Evolutionary conservation across 441 rosid genomes (phyloP).

Genomic region (Erodium trifolium): DNA sequence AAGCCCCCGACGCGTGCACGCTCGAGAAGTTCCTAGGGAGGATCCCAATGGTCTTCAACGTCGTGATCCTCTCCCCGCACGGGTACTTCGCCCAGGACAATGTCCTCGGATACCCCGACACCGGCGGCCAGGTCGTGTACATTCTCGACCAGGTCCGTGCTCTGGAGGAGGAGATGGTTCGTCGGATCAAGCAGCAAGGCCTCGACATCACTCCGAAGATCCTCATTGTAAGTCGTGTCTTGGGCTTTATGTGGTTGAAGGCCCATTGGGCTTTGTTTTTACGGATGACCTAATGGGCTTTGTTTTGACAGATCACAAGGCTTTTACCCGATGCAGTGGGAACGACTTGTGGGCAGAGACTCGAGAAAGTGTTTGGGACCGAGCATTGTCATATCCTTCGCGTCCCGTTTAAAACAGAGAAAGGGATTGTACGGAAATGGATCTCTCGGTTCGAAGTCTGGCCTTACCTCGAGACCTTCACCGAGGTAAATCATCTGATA

Average conservation of each 20-base stretch:
- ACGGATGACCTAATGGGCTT: no score
- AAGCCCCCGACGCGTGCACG: slow-evolving; percentile 90
- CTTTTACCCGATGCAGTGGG: slow-evolving; percentile 94
- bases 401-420: slow-evolving; percentile 74
- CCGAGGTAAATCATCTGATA: slow-evolving; percentile 48
- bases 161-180: slow-evolving; percentile 78
- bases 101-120: slow-evolving; percentile 93
- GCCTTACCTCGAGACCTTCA: slow-evolving; percentile 90
- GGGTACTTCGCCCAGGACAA: slow-evolving; percentile 95
- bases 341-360: slow-evolving; percentile 89
- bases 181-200: slow-evolving; percentile 82
- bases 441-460: slow-evolving; percentile 96
- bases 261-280: no score
- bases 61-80: slow-evolving; percentile 82
- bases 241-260: no score
- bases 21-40: slow-evolving; percentile 75
- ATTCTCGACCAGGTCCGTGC: slow-evolving; percentile 98
- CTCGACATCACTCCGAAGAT: slow-evolving; percentile 79
- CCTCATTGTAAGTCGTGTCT: slow-evolving; percentile 50
- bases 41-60: slow-evolving; percentile 88
- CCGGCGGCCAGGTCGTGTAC: slow-evolving; percentile 98
- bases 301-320: slow-evolving; percentile 55
- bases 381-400: slow-evolving; percentile 89
- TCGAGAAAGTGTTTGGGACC: slow-evolving; percentile 76
- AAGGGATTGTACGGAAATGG: slow-evolving; percentile 84